phyloP scores from a whole-genome alignment of 139 green algal genomes.

The Chlamydomonas applanata region DNA sequence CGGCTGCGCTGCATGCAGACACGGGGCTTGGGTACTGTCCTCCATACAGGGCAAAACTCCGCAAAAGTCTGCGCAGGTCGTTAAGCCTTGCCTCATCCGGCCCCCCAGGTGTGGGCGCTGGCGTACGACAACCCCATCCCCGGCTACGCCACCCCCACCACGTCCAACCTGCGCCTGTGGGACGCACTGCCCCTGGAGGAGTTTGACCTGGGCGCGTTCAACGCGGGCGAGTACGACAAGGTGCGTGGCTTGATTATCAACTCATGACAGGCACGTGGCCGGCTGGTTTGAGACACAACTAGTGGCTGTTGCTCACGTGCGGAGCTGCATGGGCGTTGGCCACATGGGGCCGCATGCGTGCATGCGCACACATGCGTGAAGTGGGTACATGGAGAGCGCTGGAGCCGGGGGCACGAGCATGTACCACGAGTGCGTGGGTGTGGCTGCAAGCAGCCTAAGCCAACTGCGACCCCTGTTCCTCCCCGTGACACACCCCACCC shows the following conservation, averaged over 20 bases:
- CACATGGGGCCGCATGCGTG: neutral
- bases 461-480: neutral
- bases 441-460: neutral
- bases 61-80: too few species aligned
- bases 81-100: too few species aligned
- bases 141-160: conserved; percentile 87
- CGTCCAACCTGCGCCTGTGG: conserved; percentile 97
- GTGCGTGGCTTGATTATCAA: conserved; percentile 19
- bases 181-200: conserved; percentile 84
- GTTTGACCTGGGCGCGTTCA: conserved; percentile 92
- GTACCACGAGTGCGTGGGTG: neutral
- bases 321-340: neutral
- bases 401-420: too few species aligned
- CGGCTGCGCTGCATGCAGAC: too few species aligned
- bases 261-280: neutral
- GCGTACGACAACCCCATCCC: conserved; percentile 97
- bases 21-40: too few species aligned
- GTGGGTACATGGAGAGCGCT: neutral
- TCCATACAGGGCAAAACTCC: neutral
- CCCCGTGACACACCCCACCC: neutral
- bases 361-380: neutral
- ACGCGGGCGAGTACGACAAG: conserved; percentile 81
- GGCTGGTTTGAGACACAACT: too few species aligned
- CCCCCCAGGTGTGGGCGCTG: conserved; percentile 71
- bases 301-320: neutral